phyloP scores from a whole-genome alignment of 306 rosid genomes.

The Acacia confusa region DNA sequence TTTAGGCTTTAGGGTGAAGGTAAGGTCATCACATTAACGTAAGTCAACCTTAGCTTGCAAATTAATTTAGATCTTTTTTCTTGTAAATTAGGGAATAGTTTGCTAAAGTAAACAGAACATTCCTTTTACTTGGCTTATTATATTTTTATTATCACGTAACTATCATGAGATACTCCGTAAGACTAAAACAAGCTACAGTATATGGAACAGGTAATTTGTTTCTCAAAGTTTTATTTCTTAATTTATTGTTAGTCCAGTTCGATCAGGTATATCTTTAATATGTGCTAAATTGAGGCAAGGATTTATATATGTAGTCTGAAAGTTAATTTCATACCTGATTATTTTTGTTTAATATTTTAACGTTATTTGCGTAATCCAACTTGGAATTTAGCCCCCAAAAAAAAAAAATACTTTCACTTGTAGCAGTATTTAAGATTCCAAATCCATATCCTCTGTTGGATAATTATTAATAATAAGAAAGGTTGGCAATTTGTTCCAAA shows the following conservation, averaged over 20 bases:
- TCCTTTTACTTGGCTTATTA: neutral
- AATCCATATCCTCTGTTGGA: neutral
- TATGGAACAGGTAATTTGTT: neutral
- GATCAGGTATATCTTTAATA: neutral
- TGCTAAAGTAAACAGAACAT: conserved; percentile 21
- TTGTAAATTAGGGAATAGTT: neutral
- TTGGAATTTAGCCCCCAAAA: neutral
- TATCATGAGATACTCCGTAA: neutral
- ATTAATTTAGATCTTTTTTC: conserved; percentile 15
- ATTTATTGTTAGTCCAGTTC: neutral
- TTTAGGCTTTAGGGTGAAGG: neutral
- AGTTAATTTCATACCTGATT: neutral
- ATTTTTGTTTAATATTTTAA: neutral
- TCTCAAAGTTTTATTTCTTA: neutral
- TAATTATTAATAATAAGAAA: neutral
- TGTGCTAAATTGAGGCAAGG: neutral
- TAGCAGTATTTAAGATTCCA: neutral
- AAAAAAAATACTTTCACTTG: neutral
- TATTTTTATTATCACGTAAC: neutral
- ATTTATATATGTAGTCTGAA: neutral
- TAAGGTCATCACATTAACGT: conserved; percentile 1
- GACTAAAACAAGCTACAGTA: neutral
- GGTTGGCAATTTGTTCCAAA: neutral
- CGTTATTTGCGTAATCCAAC: neutral
- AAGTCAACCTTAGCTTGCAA: conserved; percentile 25